Evolutionary conservation across 805 yeast genomes (phyloP).

Genomic region (Cyberlindnera mrakii): DNA sequence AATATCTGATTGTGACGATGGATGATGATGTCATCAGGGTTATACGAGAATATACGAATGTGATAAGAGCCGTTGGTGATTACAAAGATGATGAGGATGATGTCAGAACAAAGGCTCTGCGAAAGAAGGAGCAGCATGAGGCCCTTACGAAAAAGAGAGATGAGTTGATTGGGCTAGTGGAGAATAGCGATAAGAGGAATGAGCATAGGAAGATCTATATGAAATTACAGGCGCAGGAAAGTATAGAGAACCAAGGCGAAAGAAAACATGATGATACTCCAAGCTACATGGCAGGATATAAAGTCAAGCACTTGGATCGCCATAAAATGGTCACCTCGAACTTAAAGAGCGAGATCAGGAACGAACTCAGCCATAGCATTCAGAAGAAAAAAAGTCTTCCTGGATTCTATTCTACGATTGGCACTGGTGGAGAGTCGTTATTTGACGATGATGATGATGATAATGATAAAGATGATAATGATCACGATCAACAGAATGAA

Average conservation of each 20-base stretch:
- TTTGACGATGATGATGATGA: conserved; percentile 12
- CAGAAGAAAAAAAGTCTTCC: conserved; percentile 5
- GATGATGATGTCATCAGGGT: conserved; percentile 6
- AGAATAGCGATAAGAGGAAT: conserved; percentile 5
- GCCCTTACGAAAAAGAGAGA: conserved; percentile 2
- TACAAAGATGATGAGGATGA: conserved; percentile 1
- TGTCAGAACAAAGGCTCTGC: conserved; percentile 2
- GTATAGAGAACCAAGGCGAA: background rate
- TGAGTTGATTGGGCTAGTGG: conserved; percentile 2
- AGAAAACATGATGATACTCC: conserved; percentile 7
- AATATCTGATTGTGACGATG: conserved; percentile 24
- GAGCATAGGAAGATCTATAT: conserved; percentile 3
- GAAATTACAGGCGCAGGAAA: conserved; percentile 5
- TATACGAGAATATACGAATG: background rate
- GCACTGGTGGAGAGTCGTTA: background rate
- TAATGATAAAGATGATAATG: conserved; percentile 10
- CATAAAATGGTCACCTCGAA: conserved; percentile 14
- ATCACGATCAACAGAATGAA: conserved; percentile 19
- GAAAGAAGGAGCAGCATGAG: conserved; percentile 8
- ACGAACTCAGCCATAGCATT: conserved; percentile 6
- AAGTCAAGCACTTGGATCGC: conserved; percentile 10
- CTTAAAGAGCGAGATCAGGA: conserved; percentile 10
- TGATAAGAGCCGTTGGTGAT: background rate
- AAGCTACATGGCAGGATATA: conserved; percentile 5
- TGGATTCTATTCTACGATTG: conserved; percentile 3